A percentile compares a stretch with the other conserved stretches of the same genome.
These are phyloP conservation scores for Endotrypanum monterogeii DNA, from an alignment of 208 protist genomes.

Conservation along the genomic window DNA sequence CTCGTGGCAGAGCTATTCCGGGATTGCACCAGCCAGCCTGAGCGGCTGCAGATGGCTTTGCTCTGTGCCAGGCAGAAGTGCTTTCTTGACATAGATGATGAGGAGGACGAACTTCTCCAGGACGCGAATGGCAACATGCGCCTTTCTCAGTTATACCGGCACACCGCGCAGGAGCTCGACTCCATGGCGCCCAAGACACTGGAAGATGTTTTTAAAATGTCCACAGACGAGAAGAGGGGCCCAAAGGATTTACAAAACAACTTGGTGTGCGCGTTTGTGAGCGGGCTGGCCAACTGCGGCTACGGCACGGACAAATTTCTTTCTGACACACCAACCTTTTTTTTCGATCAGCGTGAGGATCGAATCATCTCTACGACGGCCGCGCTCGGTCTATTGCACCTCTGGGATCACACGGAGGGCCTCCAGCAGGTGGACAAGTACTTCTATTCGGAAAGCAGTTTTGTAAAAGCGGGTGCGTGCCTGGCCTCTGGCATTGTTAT, in stretches of 20 bases:
- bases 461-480: slow-evolving; percentile 97
- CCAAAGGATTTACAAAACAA: slow-evolving; percentile 91
- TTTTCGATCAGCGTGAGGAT: slow-evolving; percentile 97
- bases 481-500: slow-evolving; percentile 91
- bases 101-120: slow-evolving; percentile 89
- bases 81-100: slow-evolving; percentile 83
- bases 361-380: slow-evolving; percentile 96
- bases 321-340: slow-evolving; percentile 85
- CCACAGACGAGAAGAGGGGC: slow-evolving; percentile 33
- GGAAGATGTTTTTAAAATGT: slow-evolving; percentile 98
- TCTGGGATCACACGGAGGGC: slow-evolving; percentile 98
- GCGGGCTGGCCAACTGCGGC: slow-evolving; percentile 94
- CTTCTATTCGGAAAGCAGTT: slow-evolving; percentile 93
- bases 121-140: slow-evolving; percentile 96
- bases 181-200: slow-evolving; percentile 96
- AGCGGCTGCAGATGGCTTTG: slow-evolving; percentile 93
- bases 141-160: slow-evolving; percentile 94
- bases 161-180: slow-evolving; percentile 95
- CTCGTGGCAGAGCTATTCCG: slow-evolving; percentile 83
- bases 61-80: slow-evolving; percentile 91
- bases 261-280: slow-evolving; percentile 98
- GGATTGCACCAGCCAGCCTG: slow-evolving; percentile 58
- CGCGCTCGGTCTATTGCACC: slow-evolving; percentile 95
- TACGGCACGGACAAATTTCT: slow-evolving; percentile 98
- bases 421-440: slow-evolving; percentile 97